phyloP scores from a whole-genome alignment of 2,329 filamentous ascomycete species.

The Fusarium zealandicum region DNA sequence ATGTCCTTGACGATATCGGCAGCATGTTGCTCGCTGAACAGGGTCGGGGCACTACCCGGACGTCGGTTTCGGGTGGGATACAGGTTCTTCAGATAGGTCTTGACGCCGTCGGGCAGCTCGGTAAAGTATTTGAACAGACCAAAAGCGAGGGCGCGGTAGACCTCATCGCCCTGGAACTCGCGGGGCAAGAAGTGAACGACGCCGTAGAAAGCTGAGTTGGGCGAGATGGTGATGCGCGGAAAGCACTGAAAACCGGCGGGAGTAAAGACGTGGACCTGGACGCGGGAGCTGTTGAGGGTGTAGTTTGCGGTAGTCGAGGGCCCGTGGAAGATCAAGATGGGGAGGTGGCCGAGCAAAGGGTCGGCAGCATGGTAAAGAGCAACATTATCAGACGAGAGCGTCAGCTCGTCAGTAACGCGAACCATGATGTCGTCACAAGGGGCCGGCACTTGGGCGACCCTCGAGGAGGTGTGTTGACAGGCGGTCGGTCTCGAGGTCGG shows the following conservation, averaged over 20 bases:
- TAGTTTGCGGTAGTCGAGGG: slow-evolving; percentile 88
- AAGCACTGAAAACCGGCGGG: slow-evolving; percentile 90
- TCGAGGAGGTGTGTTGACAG: slow-evolving; percentile 24
- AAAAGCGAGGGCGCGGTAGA: slow-evolving; percentile 90
- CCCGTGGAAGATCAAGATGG: slow-evolving; percentile 90
- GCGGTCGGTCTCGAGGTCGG: slow-evolving; percentile 41
- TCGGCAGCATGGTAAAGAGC: slow-evolving; percentile 90
- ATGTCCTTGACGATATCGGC: slow-evolving; percentile 88
- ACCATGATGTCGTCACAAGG: slow-evolving; percentile 70
- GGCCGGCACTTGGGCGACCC: slow-evolving; percentile 30
- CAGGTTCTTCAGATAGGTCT: slow-evolving; percentile 69
- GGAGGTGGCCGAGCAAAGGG: slow-evolving; percentile 78
- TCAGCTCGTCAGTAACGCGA: slow-evolving; percentile 78
- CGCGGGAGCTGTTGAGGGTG: slow-evolving; percentile 86
- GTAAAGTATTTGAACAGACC: slow-evolving; percentile 93
- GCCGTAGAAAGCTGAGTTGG: slow-evolving; percentile 88
- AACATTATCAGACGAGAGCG: slow-evolving; percentile 80
- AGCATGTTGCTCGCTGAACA: slow-evolving; percentile 92
- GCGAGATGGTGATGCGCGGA: slow-evolving; percentile 89
- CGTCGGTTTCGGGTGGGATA: slow-evolving; percentile 64
- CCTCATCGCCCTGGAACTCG: slow-evolving; percentile 94
- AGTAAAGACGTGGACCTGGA: slow-evolving; percentile 92
- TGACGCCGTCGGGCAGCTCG: slow-evolving; percentile 81
- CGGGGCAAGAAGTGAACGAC: slow-evolving; percentile 90
- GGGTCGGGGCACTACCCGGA: slow-evolving; percentile 68